Conservation (phyloP, 345 rosid species). For the Schrenkiella parvula region DNA sequence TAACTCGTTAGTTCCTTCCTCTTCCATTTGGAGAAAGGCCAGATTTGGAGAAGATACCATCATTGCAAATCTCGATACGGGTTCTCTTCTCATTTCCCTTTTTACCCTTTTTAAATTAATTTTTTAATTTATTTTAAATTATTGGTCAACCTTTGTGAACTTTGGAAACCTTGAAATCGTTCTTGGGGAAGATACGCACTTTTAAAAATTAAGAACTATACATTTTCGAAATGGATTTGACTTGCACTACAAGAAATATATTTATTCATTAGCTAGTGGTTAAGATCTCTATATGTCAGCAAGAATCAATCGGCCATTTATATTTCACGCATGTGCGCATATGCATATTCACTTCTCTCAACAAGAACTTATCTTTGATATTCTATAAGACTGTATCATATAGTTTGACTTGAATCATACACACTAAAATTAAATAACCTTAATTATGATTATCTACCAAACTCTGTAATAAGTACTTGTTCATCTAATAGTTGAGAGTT, state of each 20-base stretch:
- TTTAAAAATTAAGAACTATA: not conserved
- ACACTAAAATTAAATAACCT: not conserved
- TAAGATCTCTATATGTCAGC: slow-evolving; percentile 20
- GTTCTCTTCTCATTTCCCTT: slow-evolving; percentile 29
- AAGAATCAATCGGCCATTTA: slow-evolving; percentile 22
- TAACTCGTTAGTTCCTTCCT: slow-evolving; percentile 34
- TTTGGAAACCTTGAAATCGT: slow-evolving; percentile 12
- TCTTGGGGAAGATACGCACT: slow-evolving; percentile 2
- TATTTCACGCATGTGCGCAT: slow-evolving; percentile 32
- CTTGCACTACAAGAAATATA: slow-evolving; percentile 27
- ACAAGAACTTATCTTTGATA: not conserved
- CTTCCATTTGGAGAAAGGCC: slow-evolving; percentile 66
- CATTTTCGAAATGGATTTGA: not conserved
- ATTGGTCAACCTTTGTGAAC: slow-evolving; percentile 26
- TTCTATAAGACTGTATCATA: slow-evolving; percentile 1
- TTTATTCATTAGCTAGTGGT: not conserved
- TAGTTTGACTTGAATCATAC: slow-evolving; percentile 4
- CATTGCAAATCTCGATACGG: slow-evolving; percentile 86
- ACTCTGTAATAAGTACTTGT: not conserved
- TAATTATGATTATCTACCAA: not conserved
- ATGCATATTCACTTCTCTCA: slow-evolving; percentile 17
- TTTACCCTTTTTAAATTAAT: not conserved
- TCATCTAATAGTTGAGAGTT: not conserved
- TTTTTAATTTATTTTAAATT: not conserved
- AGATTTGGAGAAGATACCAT: slow-evolving; percentile 72